phyloP scores from a whole-genome alignment of 352 stramenopile species.

The Globisporangium yorkense region DNA sequence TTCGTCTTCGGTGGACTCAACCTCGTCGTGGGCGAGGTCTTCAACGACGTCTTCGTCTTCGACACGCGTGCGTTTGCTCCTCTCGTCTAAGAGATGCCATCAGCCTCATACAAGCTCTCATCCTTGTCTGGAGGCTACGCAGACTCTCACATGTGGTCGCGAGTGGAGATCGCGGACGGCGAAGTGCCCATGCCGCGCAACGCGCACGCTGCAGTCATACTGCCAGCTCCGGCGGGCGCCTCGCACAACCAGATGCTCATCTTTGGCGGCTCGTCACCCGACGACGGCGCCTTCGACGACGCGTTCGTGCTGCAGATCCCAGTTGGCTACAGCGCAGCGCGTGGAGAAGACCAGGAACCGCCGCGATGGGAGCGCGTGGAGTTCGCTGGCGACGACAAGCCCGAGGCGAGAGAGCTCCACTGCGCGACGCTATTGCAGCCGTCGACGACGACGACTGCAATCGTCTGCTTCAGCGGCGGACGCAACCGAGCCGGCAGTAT shows the following conservation, averaged over 20 bases:
- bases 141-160: slow-evolving; percentile 26
- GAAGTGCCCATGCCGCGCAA: slow-evolving; percentile 41
- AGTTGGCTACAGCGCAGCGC: background rate
- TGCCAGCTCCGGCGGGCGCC: slow-evolving; percentile 8
- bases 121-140: no score
- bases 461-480: slow-evolving; percentile 40
- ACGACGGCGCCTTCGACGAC: slow-evolving; percentile 44
- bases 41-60: slow-evolving; percentile 53
- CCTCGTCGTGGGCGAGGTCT: slow-evolving; percentile 28
- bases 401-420: slow-evolving; percentile 48
- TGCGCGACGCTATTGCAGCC: slow-evolving; percentile 18
- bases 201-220: slow-evolving; percentile 41
- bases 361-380: slow-evolving; percentile 29
- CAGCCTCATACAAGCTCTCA: background rate
- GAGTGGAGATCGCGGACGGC: slow-evolving; percentile 21
- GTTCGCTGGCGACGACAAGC: slow-evolving; percentile 16
- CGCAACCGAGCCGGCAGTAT: slow-evolving; percentile 45
- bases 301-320: slow-evolving; percentile 45
- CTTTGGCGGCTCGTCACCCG: slow-evolving; percentile 55
- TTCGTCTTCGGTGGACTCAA: slow-evolving; percentile 66
- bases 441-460: background rate
- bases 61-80: slow-evolving; percentile 21
- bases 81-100: background rate
- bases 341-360: background rate
- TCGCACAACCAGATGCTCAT: slow-evolving; percentile 32